Evolutionary conservation across 1,139 yeast species (phyloP), one percentile per base, ranked within the genome.

Genomic region (Geotrichum klebahnii): DNA sequence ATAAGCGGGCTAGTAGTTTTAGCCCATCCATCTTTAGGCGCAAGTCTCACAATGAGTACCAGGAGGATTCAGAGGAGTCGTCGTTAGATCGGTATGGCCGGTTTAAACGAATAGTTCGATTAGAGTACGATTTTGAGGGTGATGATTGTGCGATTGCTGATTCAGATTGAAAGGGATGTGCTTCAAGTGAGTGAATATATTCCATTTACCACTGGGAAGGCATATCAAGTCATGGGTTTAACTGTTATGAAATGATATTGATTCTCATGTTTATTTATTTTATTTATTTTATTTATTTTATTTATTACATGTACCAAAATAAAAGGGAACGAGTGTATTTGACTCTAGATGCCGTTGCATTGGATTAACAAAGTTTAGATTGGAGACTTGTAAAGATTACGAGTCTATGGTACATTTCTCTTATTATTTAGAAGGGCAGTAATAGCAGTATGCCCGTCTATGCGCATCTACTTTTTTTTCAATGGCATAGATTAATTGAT

Each of bases 61-160:
- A 36, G 16, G 36, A 39, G 9, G 40, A 44, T 19, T 14, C 38
- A 5, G 31, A 41, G 28, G 52, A 32, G 26, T 48, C 52, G 1
- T 31, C 44, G n/a, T 28, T 48, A n/a, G 52, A 48, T 26, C 33
- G 52, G 39, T 48, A 42, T 32, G 52, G 52, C 8, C 39, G 52
- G 20, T 48, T 48, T 19, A 48, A 48, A 38, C 35, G 46, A 14
- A 26, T 34, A 8, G 28, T 45, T 22, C 34, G 36, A 28, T 19
- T 48, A 10, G 52, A 48, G 28, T 48, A 24, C 37, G 43, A 37
- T 28, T 36, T 36, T 17, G 48, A 48, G 3, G 34, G 44, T 14
- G 51, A 48, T 38, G 52, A 48, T 19, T 48, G 52, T 40, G 52
- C 52, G 16, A 48, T 48, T 44, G 41, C 36, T 10, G 46, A 44